Evolutionary conservation across 192 early-diverging fungal genomes (phyloP), one percentile per base, ranked within the genome.

Genomic region (Coemansia sp.): DNA sequence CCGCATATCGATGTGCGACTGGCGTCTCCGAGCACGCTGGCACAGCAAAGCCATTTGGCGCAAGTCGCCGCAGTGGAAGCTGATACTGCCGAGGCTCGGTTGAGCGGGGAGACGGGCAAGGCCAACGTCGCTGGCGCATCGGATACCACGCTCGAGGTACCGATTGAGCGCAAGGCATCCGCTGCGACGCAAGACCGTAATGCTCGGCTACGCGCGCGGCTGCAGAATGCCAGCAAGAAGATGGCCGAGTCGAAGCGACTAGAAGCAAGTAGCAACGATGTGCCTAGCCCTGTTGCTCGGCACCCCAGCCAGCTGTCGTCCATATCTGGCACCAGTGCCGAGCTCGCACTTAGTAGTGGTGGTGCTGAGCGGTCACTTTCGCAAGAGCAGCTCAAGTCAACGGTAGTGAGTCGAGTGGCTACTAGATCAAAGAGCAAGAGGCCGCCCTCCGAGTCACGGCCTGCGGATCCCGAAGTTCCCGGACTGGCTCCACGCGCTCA

Each of bases 171-270:
- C 51, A 68, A 74, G 38, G 27, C 53, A n/a, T 15, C 65, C 11
- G 38, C 62, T 32, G 15, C 65, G 1, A 41, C 59, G 35, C 65
- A 64, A 17, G 73, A 75, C 24, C 78, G 78, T 56, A 68, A 75
- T 56, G 73, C 69, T 10, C 59, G 59, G 60, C 49, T 76, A 2
- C 68, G 70, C 20, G 78, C 78, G 11, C 64, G 68, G 11, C 56
- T 81, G 63, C 72, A 75, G 45, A 64, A 63, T 19, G 78, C 78
- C 10, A 75, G 62, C 45, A 71, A 63, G 46, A 47, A 46, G n/a
- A 14, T 71, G 47, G 78, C 73, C 6, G 73, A 81, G 46, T 59
- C 77, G 19, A 67, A 70, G 25, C 65, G 65, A 31, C 59, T 60
- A 12, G 68, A 40, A 19, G 56, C 60, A 5, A 49, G 51, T n/a